These are phyloP conservation scores for Mortierella sp. DNA, from an alignment of 371 early-diverging fungal genomes.

Conservation along the genomic window DNA sequence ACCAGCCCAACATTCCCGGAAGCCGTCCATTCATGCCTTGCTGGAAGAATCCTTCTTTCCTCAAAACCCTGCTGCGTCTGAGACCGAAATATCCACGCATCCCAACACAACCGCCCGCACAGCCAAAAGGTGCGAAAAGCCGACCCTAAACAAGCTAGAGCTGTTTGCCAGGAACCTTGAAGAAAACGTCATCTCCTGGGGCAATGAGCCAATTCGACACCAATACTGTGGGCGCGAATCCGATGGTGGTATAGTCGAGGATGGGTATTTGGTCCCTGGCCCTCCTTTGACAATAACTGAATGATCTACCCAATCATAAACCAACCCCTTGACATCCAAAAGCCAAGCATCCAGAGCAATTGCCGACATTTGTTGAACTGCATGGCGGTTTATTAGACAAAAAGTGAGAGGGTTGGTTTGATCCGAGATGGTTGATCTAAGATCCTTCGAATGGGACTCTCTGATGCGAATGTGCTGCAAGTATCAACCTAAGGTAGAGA, in stretches of 20 bases:
- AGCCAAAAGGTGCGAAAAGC: slow-evolving; percentile 18
- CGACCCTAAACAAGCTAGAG: slow-evolving; percentile 62
- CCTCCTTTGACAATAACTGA: no score
- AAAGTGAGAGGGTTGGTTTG: no score
- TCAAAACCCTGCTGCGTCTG: neutral
- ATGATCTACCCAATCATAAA: no score
- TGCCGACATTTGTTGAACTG: no score
- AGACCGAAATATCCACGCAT: neutral
- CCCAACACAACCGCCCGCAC: neutral
- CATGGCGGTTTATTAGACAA: no score
- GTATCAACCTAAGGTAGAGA: no score
- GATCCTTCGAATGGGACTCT: no score
- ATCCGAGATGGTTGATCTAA: no score
- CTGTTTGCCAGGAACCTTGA: slow-evolving; percentile 77
- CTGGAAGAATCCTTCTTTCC: slow-evolving; percentile 24
- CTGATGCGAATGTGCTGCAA: neutral
- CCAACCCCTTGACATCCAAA: no score
- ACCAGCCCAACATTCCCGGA: slow-evolving; percentile 74
- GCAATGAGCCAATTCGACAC: slow-evolving; percentile 78
- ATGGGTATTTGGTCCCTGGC: slow-evolving; percentile 27
- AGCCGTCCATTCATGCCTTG: slow-evolving; percentile 66
- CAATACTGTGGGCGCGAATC: slow-evolving; percentile 54
- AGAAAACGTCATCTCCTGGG: slow-evolving; percentile 79
- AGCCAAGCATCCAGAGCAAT: no score
- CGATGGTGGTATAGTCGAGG: slow-evolving; percentile 11